Percentiles rank a stretch among this genome's conserved stretches.
Evolutionary conservation across 805 yeast genomes (phyloP).

Genomic region (Brettanomyces naardenensis): DNA sequence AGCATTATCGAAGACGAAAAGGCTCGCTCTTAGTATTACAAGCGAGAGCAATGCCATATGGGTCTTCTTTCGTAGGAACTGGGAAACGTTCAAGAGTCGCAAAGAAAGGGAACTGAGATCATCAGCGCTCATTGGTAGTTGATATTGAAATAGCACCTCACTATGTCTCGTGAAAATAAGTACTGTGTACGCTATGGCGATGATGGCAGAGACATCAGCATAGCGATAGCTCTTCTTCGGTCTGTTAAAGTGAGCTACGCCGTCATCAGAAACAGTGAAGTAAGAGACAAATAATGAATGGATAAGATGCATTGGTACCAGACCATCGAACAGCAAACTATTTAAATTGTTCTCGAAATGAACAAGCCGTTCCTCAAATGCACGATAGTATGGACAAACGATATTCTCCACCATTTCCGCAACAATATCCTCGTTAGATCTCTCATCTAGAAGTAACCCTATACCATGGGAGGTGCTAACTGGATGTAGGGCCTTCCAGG

Average conservation of each 20-base stretch:
- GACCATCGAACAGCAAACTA: conserved; percentile 5
- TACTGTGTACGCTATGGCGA: conserved; percentile 7
- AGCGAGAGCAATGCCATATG: conserved; percentile 6
- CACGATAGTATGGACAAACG: conserved; percentile 4
- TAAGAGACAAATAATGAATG: conserved; percentile 4
- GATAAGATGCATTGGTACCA: conserved; percentile 8
- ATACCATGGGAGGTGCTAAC: neutral
- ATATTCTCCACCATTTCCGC: conserved; percentile 1
- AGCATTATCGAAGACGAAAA: conserved; percentile 2
- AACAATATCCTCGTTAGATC: neutral
- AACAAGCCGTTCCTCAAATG: conserved; percentile 7
- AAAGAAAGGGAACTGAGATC: neutral
- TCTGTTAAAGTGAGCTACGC: no score
- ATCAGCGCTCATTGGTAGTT: neutral
- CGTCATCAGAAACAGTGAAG: conserved; percentile 3
- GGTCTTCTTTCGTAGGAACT: conserved; percentile 6
- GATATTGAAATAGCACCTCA: conserved; percentile 1
- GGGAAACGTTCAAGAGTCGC: conserved; percentile 8
- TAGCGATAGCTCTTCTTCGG: conserved; percentile 6
- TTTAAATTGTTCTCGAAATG: conserved; percentile 7
- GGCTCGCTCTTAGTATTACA: conserved; percentile 1
- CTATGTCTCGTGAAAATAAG: conserved; percentile 4
- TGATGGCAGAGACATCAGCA: conserved; percentile 7
- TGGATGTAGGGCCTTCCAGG: neutral
- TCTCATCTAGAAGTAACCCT: neutral